Conservation (phyloP, 106 monocot genomes). For the Alisma plantagoaquatica region DNA sequence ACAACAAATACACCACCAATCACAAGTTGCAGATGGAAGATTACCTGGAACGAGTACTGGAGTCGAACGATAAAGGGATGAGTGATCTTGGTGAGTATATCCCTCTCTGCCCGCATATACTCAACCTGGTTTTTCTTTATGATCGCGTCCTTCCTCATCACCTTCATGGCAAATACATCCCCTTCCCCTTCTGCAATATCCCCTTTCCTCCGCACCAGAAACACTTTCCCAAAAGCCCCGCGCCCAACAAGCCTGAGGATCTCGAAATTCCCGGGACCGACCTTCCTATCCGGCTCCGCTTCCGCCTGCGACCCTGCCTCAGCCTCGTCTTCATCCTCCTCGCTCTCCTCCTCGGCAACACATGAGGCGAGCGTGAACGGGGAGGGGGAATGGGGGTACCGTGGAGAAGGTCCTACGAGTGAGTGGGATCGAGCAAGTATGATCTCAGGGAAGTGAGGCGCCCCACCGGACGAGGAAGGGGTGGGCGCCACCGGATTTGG, state of each 20-base stretch:
- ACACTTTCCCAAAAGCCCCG: constrained; percentile 27
- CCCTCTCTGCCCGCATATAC: constrained; percentile 29
- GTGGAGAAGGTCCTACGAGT: constrained; percentile 19
- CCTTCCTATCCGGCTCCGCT: not conserved
- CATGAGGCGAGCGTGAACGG: not conserved
- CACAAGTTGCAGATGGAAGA: no score
- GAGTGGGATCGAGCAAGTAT: constrained; percentile 20
- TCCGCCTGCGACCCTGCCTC: constrained; percentile 8
- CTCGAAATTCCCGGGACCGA: constrained; percentile 16
- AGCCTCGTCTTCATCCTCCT: not conserved
- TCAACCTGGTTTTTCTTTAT: constrained; percentile 25
- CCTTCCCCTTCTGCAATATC: not conserved
- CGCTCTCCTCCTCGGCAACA: not conserved
- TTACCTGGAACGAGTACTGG: constrained; percentile 28
- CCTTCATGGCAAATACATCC: constrained; percentile 28
- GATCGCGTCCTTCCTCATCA: constrained; percentile 23
- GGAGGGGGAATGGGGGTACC: not conserved
- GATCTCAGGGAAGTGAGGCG: constrained; percentile 4
- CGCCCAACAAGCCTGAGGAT: constrained; percentile 17
- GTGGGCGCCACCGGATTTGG: not conserved
- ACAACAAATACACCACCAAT: no score
- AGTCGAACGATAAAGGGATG: constrained; percentile 28
- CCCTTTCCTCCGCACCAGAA: constrained; percentile 17
- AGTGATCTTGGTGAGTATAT: constrained; percentile 24
- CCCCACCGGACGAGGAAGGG: not conserved